Evolutionary conservation across 805 yeast species (phyloP), one percentile per base, ranked within the genome.

Genomic region (Ogataea methylovora): DNA sequence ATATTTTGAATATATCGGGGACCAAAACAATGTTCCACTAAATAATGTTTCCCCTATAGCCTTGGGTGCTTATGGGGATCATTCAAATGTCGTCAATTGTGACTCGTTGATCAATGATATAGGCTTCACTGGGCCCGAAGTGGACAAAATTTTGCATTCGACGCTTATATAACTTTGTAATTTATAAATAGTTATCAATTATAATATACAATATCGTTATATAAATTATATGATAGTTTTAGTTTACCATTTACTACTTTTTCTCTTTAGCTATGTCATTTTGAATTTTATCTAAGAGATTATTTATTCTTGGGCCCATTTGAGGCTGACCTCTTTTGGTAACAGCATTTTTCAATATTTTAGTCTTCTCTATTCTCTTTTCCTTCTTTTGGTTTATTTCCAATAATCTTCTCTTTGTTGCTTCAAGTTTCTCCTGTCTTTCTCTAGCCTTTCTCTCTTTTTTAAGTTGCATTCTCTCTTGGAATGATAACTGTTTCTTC

Each of bases 281-380:
- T 49, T 73, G 77, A 40, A 88, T 84, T 56, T 86, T 84, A 35
- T 82, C 92, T 32, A 88, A 65, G 29, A 88, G 62, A 45, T 76
- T 73, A 36, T 76, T 79, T 38, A 88, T 84, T 56, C 94, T 73
- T 12, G 95, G 94, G 0, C 86, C 95, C 90, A 88, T 84, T 29
- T 74, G 58, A 2, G 97, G 97, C 55, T 88, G 97, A 0, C 97
- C 97, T 4, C 63, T 52, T 46, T 67, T 66, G 1, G 95, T 88
- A 41, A 65, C 77, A 7, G 60, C 45, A 38, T 69, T 65, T 8
- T 66, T 60, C 33, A 79, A 45, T 16, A 48, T 53, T 25, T 48
- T 47, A 20, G 69, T 62, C 44, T 69, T 71, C 23, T 46, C 61
- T 51, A 63, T 71, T 46, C 71, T 59, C 27, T 49, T 62, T 49